These are phyloP conservation scores for Crithidia bombi DNA, from an alignment of 208 protist genomes.

Conservation along the genomic window DNA sequence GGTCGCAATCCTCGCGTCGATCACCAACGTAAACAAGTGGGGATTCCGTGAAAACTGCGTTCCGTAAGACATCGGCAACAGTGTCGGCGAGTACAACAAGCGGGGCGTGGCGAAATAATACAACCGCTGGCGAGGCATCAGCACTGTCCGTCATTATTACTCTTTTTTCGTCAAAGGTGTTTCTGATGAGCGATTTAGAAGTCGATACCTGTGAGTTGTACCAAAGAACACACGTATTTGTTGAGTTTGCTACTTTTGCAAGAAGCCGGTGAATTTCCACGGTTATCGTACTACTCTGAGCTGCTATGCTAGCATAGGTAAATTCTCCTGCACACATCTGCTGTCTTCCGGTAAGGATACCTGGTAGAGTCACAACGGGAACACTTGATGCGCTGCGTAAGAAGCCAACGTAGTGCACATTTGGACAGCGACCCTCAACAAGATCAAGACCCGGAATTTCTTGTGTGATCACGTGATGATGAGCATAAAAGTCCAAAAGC, in stretches of 20 bases:
- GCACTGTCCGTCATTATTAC: conserved; percentile 7
- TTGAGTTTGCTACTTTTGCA: background rate
- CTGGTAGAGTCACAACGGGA: background rate
- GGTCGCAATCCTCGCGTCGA: background rate
- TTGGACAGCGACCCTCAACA: conserved; percentile 34
- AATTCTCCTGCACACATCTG: background rate
- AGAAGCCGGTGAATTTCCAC: background rate
- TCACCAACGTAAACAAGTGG: conserved; percentile 16
- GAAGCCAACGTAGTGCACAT: conserved; percentile 54
- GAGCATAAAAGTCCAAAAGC: conserved; percentile 7
- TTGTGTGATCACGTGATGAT: conserved; percentile 44
- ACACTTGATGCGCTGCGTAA: conserved; percentile 18
- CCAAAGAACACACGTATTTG: conserved; percentile 17
- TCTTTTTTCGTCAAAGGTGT: background rate
- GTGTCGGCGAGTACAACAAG: conserved; percentile 11
- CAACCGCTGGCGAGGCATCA: background rate
- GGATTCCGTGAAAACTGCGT: conserved; percentile 15
- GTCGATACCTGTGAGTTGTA: background rate
- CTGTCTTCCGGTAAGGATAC: background rate
- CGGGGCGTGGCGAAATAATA: background rate
- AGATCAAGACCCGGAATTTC: conserved; percentile 48
- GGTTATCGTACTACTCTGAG: background rate
- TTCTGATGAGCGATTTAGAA: background rate
- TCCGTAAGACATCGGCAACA: conserved; percentile 4
- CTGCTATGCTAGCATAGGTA: background rate